These are phyloP conservation scores for Funneliformis caledonium DNA, from an alignment of 371 early-diverging fungal species.

Conservation along the genomic window DNA sequence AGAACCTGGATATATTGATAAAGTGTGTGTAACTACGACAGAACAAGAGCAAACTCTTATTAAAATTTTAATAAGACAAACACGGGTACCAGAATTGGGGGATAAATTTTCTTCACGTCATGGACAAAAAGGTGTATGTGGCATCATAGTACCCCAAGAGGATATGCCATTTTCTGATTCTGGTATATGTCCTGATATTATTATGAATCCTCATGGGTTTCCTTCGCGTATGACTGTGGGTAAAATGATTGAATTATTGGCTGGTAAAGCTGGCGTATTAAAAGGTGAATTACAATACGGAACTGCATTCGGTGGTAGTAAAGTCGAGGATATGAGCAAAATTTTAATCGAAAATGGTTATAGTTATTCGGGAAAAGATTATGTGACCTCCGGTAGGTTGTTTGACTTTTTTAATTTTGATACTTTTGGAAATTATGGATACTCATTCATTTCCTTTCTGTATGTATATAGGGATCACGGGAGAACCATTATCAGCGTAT, in stretches of 20 bases:
- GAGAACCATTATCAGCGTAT: conserved; percentile 93
- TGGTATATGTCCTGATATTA: conserved; percentile 97
- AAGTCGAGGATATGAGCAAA: conserved; percentile 95
- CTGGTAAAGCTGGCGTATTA: conserved; percentile 98
- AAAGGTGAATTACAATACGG: conserved; percentile 96
- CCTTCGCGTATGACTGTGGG: conserved; percentile 99
- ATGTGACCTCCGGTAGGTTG: conserved; percentile 81
- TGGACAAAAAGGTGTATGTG: conserved; percentile 99
- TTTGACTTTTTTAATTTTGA: not conserved
- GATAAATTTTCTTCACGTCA: conserved; percentile 99
- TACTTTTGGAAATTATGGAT: conserved; percentile 41
- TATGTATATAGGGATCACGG: conserved; percentile 68
- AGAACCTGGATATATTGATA: conserved; percentile 82
- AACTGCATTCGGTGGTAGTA: conserved; percentile 97
- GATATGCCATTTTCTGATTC: conserved; percentile 99
- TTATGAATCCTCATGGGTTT: conserved; percentile 99
- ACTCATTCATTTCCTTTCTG: conserved; percentile 39
- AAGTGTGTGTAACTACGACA: conserved; percentile 90
- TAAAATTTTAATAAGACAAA: conserved; percentile 93
- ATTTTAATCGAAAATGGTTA: conserved; percentile 95
- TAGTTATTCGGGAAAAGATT: conserved; percentile 99
- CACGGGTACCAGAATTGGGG: conserved; percentile 98
- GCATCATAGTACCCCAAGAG: conserved; percentile 95
- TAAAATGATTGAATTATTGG: conserved; percentile 98
- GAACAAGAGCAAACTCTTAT: conserved; percentile 93